phyloP scores from a whole-genome alignment of 139 green algal genomes.

The Volvox africanus region DNA sequence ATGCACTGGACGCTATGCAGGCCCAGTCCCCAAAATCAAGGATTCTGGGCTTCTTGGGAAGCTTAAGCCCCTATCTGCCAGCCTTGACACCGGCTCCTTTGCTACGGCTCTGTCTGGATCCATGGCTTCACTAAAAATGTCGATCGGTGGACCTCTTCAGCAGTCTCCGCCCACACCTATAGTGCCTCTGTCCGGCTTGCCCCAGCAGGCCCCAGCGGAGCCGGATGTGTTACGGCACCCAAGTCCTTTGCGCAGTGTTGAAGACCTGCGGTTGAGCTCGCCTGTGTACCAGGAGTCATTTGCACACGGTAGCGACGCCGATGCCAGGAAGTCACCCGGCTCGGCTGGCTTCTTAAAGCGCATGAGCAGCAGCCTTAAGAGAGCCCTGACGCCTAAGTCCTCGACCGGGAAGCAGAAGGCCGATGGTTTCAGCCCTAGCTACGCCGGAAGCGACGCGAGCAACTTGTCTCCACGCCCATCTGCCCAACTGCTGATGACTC shows the following conservation, averaged over 20 bases:
- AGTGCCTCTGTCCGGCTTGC: not conserved
- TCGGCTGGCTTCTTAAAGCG: constrained; percentile 21
- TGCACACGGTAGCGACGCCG: not conserved
- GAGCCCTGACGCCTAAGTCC: constrained; percentile 8
- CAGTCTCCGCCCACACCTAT: too few relatives aligned
- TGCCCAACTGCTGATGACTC: not conserved
- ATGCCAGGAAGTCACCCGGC: constrained; percentile 17
- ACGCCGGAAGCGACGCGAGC: constrained; percentile 38
- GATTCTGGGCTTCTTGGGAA: constrained; percentile 1
- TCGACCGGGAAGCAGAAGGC: not conserved
- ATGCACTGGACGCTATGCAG: not conserved
- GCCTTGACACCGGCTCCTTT: constrained; percentile 14
- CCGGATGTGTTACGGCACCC: not conserved
- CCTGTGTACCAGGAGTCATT: not conserved
- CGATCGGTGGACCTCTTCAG: not conserved
- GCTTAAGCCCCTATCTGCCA: constrained; percentile 35
- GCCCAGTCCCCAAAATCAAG: constrained; percentile 6
- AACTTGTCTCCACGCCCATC: not conserved
- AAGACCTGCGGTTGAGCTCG: not conserved
- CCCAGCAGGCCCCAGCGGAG: not conserved
- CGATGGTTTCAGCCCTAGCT: not conserved
- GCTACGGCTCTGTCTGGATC: not conserved
- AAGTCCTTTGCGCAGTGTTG: too few relatives aligned
- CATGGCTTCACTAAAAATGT: not conserved
- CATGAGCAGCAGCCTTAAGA: not conserved